Evolutionary conservation across 225 moss, liverwort and hornwort genomes (phyloP), one percentile per base, ranked within the genome.

Genomic region (Physcomitrium patens): DNA sequence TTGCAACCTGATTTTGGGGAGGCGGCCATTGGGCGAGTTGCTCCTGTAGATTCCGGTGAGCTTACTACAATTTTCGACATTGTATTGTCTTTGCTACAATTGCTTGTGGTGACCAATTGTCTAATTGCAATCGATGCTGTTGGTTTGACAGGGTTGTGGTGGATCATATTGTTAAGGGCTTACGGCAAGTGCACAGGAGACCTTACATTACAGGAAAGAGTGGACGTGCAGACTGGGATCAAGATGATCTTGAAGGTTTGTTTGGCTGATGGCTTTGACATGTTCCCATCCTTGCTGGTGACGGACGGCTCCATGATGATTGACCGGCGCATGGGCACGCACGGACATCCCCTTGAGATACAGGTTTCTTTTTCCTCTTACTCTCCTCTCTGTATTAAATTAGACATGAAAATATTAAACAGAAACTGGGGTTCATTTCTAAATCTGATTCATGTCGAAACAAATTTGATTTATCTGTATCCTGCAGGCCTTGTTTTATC

Each of bases 291-390:
- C 10, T 79, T 96, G 79, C 78, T 96, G 16, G 94, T 94, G 64
- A 94, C 94, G 31, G 96, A 96, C 68, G 92, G 91, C 28, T 94
- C 94, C 46, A 92, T 91, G 77, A 96, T 94, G 94, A 94, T 94
- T 54, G 94, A 96, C 77, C 91, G 92, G 28, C 93, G 92, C 15
- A 84, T 96, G 96, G 96, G 94, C 74, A 96, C 88, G 26, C 94
- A 94, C 54, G 94, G 94, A 3, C 94, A 94, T 77, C 92, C 92
- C 55, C 89, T 96, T 11, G 94, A 96, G 77, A 94, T 94, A 53
- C 92, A 96, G 93, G 96, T 92, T 10, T 27, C 15, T 75, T 16
- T n/a, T 44, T 19, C 12, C 12, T 50, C 3, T 24, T 18, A 23
- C 12, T 6, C n/a, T 46, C 26, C 46, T 59, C 16, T 17, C 16